Evolutionary conservation across 495 filamentous ascomycete genomes (phyloP).

Genomic region (Evernia prunastri): DNA sequence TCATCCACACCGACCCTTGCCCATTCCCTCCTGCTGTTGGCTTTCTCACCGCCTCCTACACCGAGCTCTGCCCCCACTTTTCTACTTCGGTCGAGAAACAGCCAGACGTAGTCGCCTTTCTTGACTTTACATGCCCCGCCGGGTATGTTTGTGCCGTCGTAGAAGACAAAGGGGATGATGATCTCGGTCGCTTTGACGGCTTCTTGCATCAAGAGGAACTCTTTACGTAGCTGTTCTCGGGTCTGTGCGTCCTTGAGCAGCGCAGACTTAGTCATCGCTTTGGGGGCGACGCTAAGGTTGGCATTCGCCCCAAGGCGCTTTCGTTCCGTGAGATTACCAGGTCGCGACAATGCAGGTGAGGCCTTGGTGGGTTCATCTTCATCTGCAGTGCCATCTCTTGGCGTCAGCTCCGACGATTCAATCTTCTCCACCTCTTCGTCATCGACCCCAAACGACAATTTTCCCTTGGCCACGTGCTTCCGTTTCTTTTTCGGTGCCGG

Average conservation of each 20-base stretch:
- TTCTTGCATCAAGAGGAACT: constrained; percentile 79
- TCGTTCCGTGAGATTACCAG: constrained; percentile 38
- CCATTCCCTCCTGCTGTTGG: constrained; percentile 74
- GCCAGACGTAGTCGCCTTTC: constrained; percentile 86
- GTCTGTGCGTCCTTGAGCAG: constrained; percentile 74
- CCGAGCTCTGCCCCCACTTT: constrained; percentile 83
- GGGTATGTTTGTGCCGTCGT: constrained; percentile 94
- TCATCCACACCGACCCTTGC: constrained; percentile 93
- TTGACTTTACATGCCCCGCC: constrained; percentile 75
- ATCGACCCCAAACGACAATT: constrained; percentile 62
- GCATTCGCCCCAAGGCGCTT: constrained; percentile 58
- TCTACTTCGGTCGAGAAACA: constrained; percentile 82
- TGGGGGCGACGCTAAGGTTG: constrained; percentile 61
- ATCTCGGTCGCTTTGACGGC: constrained; percentile 86
- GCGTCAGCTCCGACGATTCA: constrained; percentile 13
- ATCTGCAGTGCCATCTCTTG: constrained; percentile 13
- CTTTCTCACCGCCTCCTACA: constrained; percentile 51
- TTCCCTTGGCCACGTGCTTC: constrained; percentile 54
- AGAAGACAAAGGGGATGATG: constrained; percentile 91
- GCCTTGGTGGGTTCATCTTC: constrained; percentile 34
- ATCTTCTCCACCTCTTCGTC: constrained; percentile 38
- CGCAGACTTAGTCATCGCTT: constrained; percentile 78
- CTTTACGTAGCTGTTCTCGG: constrained; percentile 73
- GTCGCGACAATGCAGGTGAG: constrained; percentile 32
- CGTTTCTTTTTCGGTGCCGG: constrained; percentile 61